phyloP scores from a whole-genome alignment of 257 asterid species.

The Solanum bukasovii region DNA sequence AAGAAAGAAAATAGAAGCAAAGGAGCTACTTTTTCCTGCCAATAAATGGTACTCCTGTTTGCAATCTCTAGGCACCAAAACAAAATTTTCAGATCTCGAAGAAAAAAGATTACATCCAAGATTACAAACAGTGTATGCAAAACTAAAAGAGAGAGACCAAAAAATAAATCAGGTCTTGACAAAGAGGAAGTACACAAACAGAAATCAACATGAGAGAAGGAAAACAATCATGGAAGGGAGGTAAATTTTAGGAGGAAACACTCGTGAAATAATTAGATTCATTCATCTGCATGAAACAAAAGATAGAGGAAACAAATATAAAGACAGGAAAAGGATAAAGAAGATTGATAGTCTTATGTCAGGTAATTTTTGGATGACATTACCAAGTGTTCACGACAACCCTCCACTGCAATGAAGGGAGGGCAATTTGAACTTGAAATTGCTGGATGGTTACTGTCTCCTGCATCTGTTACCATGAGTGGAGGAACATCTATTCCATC shows the following conservation, averaged over 20 bases:
- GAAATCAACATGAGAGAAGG: not conserved
- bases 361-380: not conserved
- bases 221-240: not conserved
- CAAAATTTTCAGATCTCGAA: not conserved
- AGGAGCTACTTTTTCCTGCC: not conserved
- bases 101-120: too few species aligned
- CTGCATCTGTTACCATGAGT: constrained; percentile 57
- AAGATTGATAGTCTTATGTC: not conserved
- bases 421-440: constrained; percentile 79
- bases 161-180: not conserved
- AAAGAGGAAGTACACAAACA: not conserved
- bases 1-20: not conserved
- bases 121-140: not conserved
- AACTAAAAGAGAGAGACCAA: not conserved
- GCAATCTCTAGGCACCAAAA: not conserved
- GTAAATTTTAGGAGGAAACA: not conserved
- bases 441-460: constrained; percentile 58
- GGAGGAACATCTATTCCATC: constrained; percentile 55
- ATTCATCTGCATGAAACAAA: not conserved
- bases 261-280: not conserved
- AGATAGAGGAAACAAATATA: not conserved
- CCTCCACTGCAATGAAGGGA: constrained; percentile 69
- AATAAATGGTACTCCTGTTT: not conserved
- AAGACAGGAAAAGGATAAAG: not conserved
- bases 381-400: constrained; percentile 93